Evolutionary conservation across 345 rosid species (phyloP).

Genomic region (Sisymbrium altissimum): DNA sequence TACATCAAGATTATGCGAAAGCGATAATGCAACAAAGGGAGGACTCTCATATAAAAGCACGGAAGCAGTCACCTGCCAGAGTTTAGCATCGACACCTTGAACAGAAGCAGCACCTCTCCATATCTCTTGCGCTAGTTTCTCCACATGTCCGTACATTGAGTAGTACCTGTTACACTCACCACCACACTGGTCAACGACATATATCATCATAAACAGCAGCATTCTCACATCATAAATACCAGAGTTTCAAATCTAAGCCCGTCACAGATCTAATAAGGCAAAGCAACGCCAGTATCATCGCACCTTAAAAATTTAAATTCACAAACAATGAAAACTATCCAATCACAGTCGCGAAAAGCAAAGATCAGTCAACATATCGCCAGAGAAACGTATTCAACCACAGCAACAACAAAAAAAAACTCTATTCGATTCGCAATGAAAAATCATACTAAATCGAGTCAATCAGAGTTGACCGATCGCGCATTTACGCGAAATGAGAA

Average conservation of each 20-base stretch:
- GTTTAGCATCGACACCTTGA: constrained; percentile 82
- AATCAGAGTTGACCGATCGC: background rate
- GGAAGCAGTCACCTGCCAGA: constrained; percentile 66
- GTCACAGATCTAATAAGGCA: background rate
- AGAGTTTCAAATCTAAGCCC: background rate
- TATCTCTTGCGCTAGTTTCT: constrained; percentile 82
- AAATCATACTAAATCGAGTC: background rate
- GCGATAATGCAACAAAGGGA: too few species aligned
- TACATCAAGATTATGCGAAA: background rate
- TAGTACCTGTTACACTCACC: constrained; percentile 51
- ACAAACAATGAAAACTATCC: too few species aligned
- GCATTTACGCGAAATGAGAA: too few species aligned
- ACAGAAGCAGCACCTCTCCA: constrained; percentile 84
- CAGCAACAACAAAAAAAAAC: too few species aligned
- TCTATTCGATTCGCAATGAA: background rate
- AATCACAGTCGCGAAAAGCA: too few species aligned
- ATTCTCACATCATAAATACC: too few species aligned
- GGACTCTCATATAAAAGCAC: background rate
- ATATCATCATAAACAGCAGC: background rate
- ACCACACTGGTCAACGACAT: background rate
- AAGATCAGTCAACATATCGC: too few species aligned
- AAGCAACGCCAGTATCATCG: too few species aligned
- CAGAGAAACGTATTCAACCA: background rate
- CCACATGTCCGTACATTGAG: constrained; percentile 95
- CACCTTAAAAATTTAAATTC: too few species aligned